A percentile compares a stretch with the other conserved stretches of the same genome.
These are phyloP conservation scores for Lanzia echinophila DNA, from an alignment of 2,329 filamentous ascomycete species.

Conservation along the genomic window DNA sequence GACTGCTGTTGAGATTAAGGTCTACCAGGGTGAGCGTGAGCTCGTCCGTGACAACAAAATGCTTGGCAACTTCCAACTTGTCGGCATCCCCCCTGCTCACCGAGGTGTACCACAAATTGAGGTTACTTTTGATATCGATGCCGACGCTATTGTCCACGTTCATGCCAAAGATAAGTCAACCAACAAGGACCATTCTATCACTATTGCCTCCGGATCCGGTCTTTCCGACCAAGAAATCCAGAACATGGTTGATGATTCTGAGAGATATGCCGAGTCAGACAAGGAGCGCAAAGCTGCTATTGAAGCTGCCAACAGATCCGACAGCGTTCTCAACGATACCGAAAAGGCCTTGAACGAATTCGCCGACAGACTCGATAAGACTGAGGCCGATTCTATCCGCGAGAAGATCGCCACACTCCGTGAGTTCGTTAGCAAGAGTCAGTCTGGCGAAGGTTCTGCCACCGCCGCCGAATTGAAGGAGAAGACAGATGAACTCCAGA, in stretches of 20 bases:
- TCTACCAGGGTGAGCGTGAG: conserved; percentile 99
- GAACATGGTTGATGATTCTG: conserved; percentile 95
- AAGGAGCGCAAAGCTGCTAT: conserved; percentile 96
- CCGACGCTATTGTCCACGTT: conserved; percentile 95
- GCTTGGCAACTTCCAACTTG: conserved; percentile 98
- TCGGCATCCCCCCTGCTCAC: conserved; percentile 92
- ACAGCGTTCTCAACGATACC: conserved; percentile 93
- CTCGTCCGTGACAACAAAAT: conserved; percentile 98
- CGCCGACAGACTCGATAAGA: conserved; percentile 92
- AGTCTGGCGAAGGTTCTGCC: conserved; percentile 79
- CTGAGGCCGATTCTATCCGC: conserved; percentile 84
- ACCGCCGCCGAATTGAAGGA: conserved; percentile 93
- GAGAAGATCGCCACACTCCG: conserved; percentile 86
- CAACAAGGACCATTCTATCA: conserved; percentile 99
- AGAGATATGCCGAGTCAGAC: conserved; percentile 90
- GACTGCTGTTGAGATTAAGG: conserved; percentile 98
- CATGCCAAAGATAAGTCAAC: conserved; percentile 99
- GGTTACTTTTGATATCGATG: conserved; percentile 98
- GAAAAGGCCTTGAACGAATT: conserved; percentile 98
- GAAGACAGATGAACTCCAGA: conserved; percentile 97
- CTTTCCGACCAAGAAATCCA: conserved; percentile 92
- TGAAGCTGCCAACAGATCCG: conserved; percentile 94
- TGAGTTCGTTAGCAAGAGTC: conserved; percentile 89
- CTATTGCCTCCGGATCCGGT: conserved; percentile 95
- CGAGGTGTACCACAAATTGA: conserved; percentile 94